These are phyloP conservation scores for Boletus rufocinnamomeus DNA, from an alignment of 768 basidiomycete species.

Conservation along the genomic window DNA sequence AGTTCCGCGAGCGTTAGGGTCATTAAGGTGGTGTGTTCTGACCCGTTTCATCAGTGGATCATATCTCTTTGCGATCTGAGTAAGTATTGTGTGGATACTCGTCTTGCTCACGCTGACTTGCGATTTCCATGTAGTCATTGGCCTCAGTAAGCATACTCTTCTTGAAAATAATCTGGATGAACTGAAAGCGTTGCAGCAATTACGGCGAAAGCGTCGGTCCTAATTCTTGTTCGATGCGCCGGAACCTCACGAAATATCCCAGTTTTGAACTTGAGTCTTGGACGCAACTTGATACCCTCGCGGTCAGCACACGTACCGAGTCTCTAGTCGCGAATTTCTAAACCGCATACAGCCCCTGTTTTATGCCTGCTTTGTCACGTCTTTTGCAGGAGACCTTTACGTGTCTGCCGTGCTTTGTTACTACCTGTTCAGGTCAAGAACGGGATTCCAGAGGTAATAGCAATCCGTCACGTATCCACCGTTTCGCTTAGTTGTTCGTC, in stretches of 20 bases:
- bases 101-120: slow-evolving; percentile 1
- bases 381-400: slow-evolving; percentile 52
- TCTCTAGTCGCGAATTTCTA: neutral
- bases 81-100: slow-evolving; percentile 25
- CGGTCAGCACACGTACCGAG: slow-evolving; percentile 33
- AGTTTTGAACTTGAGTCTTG: slow-evolving; percentile 45
- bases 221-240: neutral
- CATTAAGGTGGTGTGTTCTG: neutral
- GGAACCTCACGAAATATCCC: neutral
- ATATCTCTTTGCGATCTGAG: slow-evolving; percentile 49
- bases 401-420: slow-evolving; percentile 52
- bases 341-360: slow-evolving; percentile 42
- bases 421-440: slow-evolving; percentile 49
- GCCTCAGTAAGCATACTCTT: slow-evolving; percentile 10
- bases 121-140: slow-evolving; percentile 4
- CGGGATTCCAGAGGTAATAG: slow-evolving; percentile 49
- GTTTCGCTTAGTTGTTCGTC: neutral
- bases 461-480: neutral
- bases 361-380: slow-evolving; percentile 53
- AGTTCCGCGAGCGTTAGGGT: neutral
- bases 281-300: slow-evolving; percentile 38
- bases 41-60: slow-evolving; percentile 31
- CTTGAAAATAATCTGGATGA: neutral
- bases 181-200: slow-evolving; percentile 40
- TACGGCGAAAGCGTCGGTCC: slow-evolving; percentile 51